Base-by-base conservation (phyloP, 805 yeast genomes). In the Tetrapisispora pingtungensis region DNA sequence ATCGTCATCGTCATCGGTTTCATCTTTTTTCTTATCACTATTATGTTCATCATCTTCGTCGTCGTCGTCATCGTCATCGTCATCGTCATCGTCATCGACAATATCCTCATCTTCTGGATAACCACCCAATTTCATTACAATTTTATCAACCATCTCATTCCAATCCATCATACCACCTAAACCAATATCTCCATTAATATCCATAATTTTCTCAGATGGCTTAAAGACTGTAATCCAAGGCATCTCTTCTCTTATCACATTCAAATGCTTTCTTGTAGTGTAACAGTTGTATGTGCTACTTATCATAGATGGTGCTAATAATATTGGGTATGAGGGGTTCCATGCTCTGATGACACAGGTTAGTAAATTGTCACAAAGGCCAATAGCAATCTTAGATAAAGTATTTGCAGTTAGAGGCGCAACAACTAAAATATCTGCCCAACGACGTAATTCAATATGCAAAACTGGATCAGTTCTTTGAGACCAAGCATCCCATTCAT, bases 91-190 rank as follows among this genome's bases (percentile, higher is more conserved):
- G 24, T 71, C 61, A n/a, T 56, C 59, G 7, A 53, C 62, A 10
- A 63, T 68, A 12, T 65, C 65, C 3, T 60, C 67, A 2, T 62
- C 70, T 43, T 73, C 74, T 19, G 80, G 80, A 73, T 75, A 66
- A 47, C 78, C 72, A 49, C 80, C 77, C 49, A 87, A 67, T 57
- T 81, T 82, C 63, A 80, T 70, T n/a, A 84, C 93, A 43, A 86
- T 73, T 58, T 79, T 78, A 58, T 88, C 94, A 17, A 87, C 96
- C 54, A 90, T 81, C 59, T 89, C 97, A 61, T 86, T 84, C 80
- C 93, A 86, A 55, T 90, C 97, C 81, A 89, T 83, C 97, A 90
- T 90, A 44, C 97, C 97, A 41, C 97, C 97, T 89, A 90, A 82
- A 12, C 97, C 97, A 46, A 90, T 88, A 53, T 89, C 97, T 49